phyloP scores from a whole-genome alignment of 345 rosid species.

The Psidium friedrichsthalianum region DNA sequence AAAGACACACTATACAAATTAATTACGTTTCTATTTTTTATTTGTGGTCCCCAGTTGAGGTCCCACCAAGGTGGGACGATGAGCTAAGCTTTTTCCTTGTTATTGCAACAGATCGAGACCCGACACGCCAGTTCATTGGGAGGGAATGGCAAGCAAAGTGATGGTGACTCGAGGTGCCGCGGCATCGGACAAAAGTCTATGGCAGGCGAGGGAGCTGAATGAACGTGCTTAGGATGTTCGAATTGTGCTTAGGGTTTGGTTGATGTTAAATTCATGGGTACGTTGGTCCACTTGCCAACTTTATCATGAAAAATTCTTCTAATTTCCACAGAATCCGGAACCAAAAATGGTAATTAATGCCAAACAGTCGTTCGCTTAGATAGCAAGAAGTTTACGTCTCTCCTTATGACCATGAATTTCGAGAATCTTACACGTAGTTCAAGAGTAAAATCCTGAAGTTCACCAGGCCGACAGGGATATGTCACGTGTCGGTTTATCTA shows the following conservation, averaged over 20 bases:
- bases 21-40: too few relatives aligned
- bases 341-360: not conserved
- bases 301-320: not conserved
- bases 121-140: too few relatives aligned
- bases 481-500: too few relatives aligned
- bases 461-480: too few relatives aligned
- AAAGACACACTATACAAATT: too few relatives aligned
- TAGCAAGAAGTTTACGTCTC: not conserved
- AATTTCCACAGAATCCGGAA: not conserved
- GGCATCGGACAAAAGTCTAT: too few relatives aligned
- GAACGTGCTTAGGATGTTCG: not conserved
- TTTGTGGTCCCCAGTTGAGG: too few relatives aligned
- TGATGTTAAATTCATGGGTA: not conserved
- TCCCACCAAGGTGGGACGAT: too few relatives aligned
- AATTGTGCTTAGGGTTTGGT: not conserved
- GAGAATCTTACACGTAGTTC: not conserved
- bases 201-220: not conserved
- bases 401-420: not conserved
- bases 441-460: not conserved
- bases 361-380: not conserved
- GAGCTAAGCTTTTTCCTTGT: too few relatives aligned
- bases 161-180: too few relatives aligned
- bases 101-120: not conserved
- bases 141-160: too few relatives aligned
- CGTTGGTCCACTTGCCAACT: not conserved